Evolutionary conservation across 2,329 filamentous ascomycete genomes (phyloP), one percentile per base, ranked within the genome.

Genomic region (Fusarium staphyleae): DNA sequence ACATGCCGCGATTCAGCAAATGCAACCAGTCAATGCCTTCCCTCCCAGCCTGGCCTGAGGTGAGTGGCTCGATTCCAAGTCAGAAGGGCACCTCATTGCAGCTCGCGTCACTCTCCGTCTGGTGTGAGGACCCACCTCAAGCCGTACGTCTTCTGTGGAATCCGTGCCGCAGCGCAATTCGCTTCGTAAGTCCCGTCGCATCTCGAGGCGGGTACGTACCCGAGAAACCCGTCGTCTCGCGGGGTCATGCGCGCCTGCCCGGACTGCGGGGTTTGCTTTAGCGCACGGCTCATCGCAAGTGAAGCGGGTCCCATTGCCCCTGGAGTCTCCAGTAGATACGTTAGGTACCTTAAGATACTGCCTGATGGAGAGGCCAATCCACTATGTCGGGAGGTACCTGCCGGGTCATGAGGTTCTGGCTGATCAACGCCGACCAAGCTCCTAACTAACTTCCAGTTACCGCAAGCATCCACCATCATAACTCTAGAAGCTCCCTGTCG

Each of bases 41-140:
- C 34, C 41, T 56, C 45, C 41, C 30, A 47, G 24, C 34, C 55
- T 51, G 35, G 45, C 32, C 42, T 46, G 45, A 61, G 57, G 56
- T 57, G 52, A 45, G 52, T 57, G 54, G 54, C 54, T 57, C 54
- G 54, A 57, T 57, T 30, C 45, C 41, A 51, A 52, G 54, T 57
- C 54, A 57, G 54, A 57, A 57, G 54, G 54, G 43, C 42, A 44
- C 41, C 41, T 34, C 41, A n/a, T n/a, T n/a, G 19, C 19, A 22
- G 19, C 19, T 22, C 19, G 19, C 19, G 19, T 22, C 19, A 22
- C 55, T 57, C 52, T 33, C 22, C 47, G 49, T 57, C 47, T 57
- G 55, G 53, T 57, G 54, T 57, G 54, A 57, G 52, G 57, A 53
- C 52, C 50, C 52, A 57, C 46, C 30, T 53, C 53, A 22, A 22